These are phyloP conservation scores for Aphanomyces cochlioides DNA, from an alignment of 352 stramenopile species.

Conservation along the genomic window DNA sequence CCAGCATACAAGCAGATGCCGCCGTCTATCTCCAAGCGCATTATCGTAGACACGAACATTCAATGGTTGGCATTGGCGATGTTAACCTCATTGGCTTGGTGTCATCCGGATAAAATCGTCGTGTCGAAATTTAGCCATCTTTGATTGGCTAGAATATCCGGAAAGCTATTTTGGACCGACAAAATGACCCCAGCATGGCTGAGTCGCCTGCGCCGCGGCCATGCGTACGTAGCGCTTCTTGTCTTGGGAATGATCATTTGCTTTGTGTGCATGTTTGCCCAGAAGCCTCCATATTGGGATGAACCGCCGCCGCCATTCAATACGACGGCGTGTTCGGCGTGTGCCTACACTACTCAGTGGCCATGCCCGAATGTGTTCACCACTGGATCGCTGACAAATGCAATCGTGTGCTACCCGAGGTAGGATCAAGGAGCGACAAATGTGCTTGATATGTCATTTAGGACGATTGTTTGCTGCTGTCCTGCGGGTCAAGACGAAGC, in stretches of 20 bases:
- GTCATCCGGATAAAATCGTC: no score
- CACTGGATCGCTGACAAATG: neutral
- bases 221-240: neutral
- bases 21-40: no score
- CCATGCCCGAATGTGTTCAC: slow-evolving; percentile 1
- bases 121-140: neutral
- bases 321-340: neutral
- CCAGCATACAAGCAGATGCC: no score
- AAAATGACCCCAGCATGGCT: neutral
- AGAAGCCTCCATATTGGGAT: neutral
- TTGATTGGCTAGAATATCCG: neutral
- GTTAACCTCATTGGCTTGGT: no score
- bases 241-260: neutral
- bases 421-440: no score
- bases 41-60: no score
- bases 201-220: neutral
- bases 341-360: neutral
- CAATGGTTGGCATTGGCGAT: no score
- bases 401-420: neutral
- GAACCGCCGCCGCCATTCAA: neutral
- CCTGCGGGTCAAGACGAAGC: neutral
- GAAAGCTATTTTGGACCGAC: no score
- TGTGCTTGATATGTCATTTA: no score
- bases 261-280: neutral
- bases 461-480: neutral